phyloP scores from a whole-genome alignment of 768 basidiomycete genomes.

The Suillus hirtellus region DNA sequence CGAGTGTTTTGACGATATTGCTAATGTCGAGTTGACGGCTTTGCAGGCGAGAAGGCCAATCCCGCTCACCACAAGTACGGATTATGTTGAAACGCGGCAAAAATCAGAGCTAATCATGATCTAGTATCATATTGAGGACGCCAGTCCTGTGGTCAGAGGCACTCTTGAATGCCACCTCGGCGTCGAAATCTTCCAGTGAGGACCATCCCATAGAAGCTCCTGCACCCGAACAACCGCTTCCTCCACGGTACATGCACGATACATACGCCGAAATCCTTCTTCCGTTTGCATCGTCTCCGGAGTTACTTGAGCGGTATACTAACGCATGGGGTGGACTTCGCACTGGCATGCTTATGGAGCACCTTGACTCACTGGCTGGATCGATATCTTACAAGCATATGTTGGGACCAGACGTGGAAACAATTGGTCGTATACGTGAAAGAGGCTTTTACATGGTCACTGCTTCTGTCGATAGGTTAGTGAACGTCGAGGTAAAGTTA shows the following conservation, averaged over 20 bases:
- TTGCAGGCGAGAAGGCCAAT: conserved; percentile 49
- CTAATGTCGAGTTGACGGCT: not conserved
- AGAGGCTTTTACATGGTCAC: conserved; percentile 82
- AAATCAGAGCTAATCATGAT: conserved; percentile 8
- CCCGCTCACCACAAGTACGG: conserved; percentile 53
- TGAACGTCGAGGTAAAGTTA: not conserved
- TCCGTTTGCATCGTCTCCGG: conserved; percentile 60
- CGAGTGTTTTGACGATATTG: not conserved
- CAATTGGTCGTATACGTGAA: conserved; percentile 54
- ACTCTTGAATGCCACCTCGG: conserved; percentile 40
- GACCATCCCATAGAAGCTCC: conserved; percentile 15
- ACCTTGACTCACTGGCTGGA: conserved; percentile 83
- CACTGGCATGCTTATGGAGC: conserved; percentile 74
- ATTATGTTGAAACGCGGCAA: not conserved
- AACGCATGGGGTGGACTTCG: conserved; percentile 73
- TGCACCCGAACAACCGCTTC: conserved; percentile 24
- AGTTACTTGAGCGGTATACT: conserved; percentile 65
- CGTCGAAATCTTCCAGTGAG: conserved; percentile 19
- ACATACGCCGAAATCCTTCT: conserved; percentile 68
- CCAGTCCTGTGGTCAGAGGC: conserved; percentile 60
- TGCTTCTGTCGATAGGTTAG: conserved; percentile 75
- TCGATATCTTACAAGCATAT: conserved; percentile 84
- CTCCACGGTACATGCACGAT: conserved; percentile 64
- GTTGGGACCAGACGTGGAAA: conserved; percentile 62
- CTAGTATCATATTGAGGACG: conserved; percentile 54